phyloP scores from a whole-genome alignment of 441 rosid genomes.

The Adansonia grandidieri region DNA sequence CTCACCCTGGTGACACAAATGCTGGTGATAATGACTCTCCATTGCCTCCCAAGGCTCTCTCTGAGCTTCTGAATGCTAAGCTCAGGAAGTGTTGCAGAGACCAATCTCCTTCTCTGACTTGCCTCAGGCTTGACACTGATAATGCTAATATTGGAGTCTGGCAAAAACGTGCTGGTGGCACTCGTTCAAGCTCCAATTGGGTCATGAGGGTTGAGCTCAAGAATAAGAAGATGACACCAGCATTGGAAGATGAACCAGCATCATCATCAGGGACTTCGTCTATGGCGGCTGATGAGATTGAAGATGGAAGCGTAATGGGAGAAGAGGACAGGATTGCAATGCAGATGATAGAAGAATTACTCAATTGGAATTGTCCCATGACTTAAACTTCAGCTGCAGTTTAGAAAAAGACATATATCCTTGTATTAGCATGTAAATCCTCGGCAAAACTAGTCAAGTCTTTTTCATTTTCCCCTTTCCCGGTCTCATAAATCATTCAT shows the following conservation, averaged over 20 bases:
- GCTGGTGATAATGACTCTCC: conserved; percentile 27
- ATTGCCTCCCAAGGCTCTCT: conserved; percentile 46
- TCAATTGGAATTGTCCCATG: conserved; percentile 55
- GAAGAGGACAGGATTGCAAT: conserved; percentile 66
- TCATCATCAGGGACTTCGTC: conserved; percentile 9
- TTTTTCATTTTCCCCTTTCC: too few species aligned
- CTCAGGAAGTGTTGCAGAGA: conserved; percentile 63
- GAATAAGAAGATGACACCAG: conserved; percentile 27
- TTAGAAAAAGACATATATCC: not conserved
- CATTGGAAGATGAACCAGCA: conserved; percentile 30
- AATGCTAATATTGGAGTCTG: conserved; percentile 77
- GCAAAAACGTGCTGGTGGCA: conserved; percentile 55
- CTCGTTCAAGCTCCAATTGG: conserved; percentile 58
- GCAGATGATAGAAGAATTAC: conserved; percentile 88
- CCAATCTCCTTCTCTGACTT: conserved; percentile 71
- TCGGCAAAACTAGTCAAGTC: too few species aligned
- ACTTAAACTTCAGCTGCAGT: conserved; percentile 18
- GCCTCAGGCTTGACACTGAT: conserved; percentile 78
- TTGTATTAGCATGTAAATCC: too few species aligned
- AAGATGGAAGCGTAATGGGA: conserved; percentile 28
- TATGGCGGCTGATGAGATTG: conserved; percentile 11
- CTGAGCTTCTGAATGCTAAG: conserved; percentile 63
- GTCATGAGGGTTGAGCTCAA: conserved; percentile 75
- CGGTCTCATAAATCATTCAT: too few species aligned
- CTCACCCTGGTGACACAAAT: not conserved